These are phyloP conservation scores for Leptomonas pyrrhocoris DNA, from an alignment of 208 protist species.

Conservation along the genomic window DNA sequence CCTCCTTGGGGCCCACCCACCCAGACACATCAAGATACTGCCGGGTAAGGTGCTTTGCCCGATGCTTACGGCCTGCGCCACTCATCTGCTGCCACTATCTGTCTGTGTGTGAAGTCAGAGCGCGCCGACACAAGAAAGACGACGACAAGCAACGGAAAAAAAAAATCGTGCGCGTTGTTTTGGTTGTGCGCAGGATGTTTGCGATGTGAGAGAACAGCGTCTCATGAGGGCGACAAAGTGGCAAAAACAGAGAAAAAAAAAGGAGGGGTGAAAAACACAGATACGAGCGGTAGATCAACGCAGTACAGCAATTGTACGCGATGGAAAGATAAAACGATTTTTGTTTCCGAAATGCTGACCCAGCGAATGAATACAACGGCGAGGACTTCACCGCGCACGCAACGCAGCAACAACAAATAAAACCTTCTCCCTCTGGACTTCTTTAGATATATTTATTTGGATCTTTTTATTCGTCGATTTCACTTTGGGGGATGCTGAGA, in stretches of 20 bases:
- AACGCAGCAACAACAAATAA: too few relatives aligned
- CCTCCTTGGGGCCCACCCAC: slow-evolving; percentile 56
- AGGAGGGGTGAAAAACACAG: not conserved
- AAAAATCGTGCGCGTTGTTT: slow-evolving; percentile 1
- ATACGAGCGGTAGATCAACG: too few relatives aligned
- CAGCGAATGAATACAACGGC: too few relatives aligned
- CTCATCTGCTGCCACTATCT: slow-evolving; percentile 46
- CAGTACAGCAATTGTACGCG: too few relatives aligned
- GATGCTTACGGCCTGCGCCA: slow-evolving; percentile 78
- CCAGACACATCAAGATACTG: slow-evolving; percentile 67
- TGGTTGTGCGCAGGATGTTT: not conserved
- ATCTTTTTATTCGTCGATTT: too few relatives aligned
- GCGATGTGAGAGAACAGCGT: slow-evolving; percentile 2
- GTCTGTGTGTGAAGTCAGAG: not conserved
- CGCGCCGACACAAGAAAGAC: not conserved
- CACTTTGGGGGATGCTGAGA: too few relatives aligned
- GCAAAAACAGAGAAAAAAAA: slow-evolving; percentile 16
- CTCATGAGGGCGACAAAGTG: slow-evolving; percentile 7
- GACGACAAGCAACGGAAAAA: not conserved
- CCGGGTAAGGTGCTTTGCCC: slow-evolving; percentile 82
- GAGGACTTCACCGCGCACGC: too few relatives aligned
- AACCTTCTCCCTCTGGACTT: too few relatives aligned
- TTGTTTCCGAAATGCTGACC: too few relatives aligned
- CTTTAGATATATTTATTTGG: too few relatives aligned
- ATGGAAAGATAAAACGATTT: too few relatives aligned